phyloP scores from a whole-genome alignment of 163 green algal genomes.

The Chlorella variabilis region DNA sequence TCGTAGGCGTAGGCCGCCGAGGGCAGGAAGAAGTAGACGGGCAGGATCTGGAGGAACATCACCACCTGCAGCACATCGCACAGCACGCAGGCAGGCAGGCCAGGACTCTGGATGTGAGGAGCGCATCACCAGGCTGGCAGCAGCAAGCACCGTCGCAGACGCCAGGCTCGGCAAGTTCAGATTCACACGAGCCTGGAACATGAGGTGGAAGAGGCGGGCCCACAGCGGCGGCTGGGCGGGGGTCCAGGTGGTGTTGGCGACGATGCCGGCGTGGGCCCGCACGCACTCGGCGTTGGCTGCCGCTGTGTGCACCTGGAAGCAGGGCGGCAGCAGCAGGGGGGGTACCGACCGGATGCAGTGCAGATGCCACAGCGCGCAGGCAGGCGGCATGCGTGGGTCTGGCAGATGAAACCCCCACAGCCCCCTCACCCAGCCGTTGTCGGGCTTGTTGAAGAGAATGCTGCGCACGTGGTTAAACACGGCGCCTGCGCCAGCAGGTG shows the following conservation, averaged over 20 bases:
- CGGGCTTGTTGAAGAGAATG: background rate
- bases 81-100: too few species aligned
- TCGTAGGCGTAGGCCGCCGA: constrained; percentile 10
- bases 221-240: background rate
- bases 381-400: too few species aligned
- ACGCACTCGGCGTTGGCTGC: constrained; percentile 28
- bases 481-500: constrained; percentile 25
- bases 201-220: constrained; percentile 13
- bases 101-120: too few species aligned
- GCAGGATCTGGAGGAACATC: constrained; percentile 25
- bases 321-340: background rate
- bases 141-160: too few species aligned
- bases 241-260: constrained; percentile 3
- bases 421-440: constrained; percentile 37
- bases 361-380: too few species aligned
- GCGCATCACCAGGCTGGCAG: too few species aligned
- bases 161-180: too few species aligned
- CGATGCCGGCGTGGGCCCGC: constrained; percentile 17
- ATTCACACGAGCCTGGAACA: constrained; percentile 21
- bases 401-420: too few species aligned
- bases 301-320: constrained; percentile 14
- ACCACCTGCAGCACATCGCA: background rate
- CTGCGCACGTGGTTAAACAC: constrained; percentile 9
- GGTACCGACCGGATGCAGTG: background rate
- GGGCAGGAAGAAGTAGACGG: constrained; percentile 5